phyloP scores from a whole-genome alignment of 768 basidiomycete species.

The Tylopilus vinaceipallidus region DNA sequence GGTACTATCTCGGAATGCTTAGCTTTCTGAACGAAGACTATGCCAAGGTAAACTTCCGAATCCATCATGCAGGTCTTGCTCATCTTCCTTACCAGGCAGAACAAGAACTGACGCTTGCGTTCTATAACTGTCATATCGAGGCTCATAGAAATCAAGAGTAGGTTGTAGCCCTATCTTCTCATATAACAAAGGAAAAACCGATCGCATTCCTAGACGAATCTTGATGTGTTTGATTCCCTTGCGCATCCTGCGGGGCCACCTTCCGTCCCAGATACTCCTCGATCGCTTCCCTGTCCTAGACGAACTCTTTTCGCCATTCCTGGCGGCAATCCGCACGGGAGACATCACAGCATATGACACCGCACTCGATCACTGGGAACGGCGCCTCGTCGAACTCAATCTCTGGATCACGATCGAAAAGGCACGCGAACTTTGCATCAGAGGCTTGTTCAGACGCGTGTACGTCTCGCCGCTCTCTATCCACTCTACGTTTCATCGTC shows the following conservation, averaged over 20 bases:
- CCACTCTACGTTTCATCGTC: neutral
- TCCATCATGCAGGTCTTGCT: neutral
- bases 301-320: constrained; percentile 78
- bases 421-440: constrained; percentile 81
- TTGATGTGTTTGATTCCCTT: constrained; percentile 89
- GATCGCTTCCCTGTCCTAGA: constrained; percentile 68
- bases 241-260: constrained; percentile 80
- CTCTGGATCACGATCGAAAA: constrained; percentile 86
- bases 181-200: neutral
- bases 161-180: constrained; percentile 21
- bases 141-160: constrained; percentile 83
- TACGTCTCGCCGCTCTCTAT: constrained; percentile 42
- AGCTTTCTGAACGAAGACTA: constrained; percentile 93
- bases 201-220: constrained; percentile 60
- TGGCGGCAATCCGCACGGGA: constrained; percentile 71
- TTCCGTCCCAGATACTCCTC: constrained; percentile 74
- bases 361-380: constrained; percentile 69
- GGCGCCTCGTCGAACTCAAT: constrained; percentile 79
- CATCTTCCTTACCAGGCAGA: constrained; percentile 57
- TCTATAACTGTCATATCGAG: constrained; percentile 73
- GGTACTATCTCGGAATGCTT: constrained; percentile 94
- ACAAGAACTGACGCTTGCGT: constrained; percentile 82
- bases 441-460: constrained; percentile 79
- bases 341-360: constrained; percentile 79
- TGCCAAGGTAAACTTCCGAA: constrained; percentile 51